Conservation (phyloP, 257 asterid genomes). For the Marsdenia floribunda region DNA sequence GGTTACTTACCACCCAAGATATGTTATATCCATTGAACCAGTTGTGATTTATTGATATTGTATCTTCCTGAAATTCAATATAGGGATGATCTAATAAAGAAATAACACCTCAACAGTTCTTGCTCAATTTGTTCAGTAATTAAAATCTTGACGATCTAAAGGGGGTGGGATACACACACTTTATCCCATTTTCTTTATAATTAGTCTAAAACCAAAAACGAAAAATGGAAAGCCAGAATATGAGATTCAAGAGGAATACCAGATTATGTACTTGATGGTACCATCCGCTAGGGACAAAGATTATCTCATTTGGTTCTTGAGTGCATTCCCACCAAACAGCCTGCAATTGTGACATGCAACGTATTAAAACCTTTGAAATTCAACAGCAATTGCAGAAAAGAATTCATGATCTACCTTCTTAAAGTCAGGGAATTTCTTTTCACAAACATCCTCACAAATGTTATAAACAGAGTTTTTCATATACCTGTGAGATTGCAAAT, state of each 20-base stretch:
- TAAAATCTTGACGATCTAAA: background rate
- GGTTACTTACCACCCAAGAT: conserved; percentile 71
- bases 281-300: conserved; percentile 99
- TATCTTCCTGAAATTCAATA: conserved; percentile 67
- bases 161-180: background rate
- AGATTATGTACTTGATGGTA: conserved; percentile 95
- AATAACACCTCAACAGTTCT: background rate
- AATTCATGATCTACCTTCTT: conserved; percentile 48
- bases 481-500: conserved; percentile 41
- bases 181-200: background rate
- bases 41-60: conserved; percentile 92
- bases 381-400: background rate
- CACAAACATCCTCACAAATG: conserved; percentile 67
- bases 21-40: conserved; percentile 85
- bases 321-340: conserved; percentile 86
- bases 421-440: conserved; percentile 63
- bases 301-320: conserved; percentile 75
- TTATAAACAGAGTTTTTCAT: conserved; percentile 70
- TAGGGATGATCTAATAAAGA: conserved; percentile 11
- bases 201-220: background rate
- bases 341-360: conserved; percentile 27
- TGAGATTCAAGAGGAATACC: conserved; percentile 38
- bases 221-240: background rate
- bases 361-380: background rate
- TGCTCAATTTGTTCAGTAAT: background rate